These are phyloP conservation scores for Alternaria hordeiaustralica DNA, from an alignment of 2,329 filamentous ascomycete genomes.

Conservation along the genomic window DNA sequence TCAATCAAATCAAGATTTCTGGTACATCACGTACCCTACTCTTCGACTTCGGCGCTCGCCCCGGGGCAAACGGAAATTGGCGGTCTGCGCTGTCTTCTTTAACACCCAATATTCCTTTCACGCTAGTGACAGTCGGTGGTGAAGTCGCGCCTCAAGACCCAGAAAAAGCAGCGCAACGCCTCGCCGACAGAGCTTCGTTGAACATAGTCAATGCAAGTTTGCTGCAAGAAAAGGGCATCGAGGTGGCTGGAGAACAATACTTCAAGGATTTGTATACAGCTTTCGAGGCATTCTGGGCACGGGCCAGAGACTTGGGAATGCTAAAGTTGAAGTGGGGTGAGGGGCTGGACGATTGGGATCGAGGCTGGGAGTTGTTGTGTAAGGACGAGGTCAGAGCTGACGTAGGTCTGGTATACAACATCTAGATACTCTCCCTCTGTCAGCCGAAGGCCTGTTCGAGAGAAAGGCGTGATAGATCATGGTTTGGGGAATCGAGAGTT, in stretches of 20 bases:
- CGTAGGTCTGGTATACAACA: conserved; percentile 23
- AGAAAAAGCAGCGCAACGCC: conserved; percentile 3
- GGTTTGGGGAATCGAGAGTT: neutral
- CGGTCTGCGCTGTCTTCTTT: conserved; percentile 2
- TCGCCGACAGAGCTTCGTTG: neutral
- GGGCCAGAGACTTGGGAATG: conserved; percentile 10
- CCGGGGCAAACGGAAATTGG: conserved; percentile 17
- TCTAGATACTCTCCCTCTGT: neutral
- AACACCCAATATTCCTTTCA: conserved; percentile 5
- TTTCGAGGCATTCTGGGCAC: neutral
- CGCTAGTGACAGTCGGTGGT: conserved; percentile 23
- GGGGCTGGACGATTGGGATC: conserved; percentile 28
- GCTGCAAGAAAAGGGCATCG: conserved; percentile 32
- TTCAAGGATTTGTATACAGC: conserved; percentile 20
- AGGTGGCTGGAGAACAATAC: conserved; percentile 21
- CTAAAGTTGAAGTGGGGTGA: conserved; percentile 29
- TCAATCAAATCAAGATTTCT: neutral
- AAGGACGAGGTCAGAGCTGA: conserved; percentile 26
- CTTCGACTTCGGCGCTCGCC: conserved; percentile 32
- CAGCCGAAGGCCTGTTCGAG: neutral
- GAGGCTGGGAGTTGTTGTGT: conserved; percentile 33
- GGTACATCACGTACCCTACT: conserved; percentile 15
- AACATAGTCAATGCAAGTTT: conserved; percentile 27
- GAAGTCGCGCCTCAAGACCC: conserved; percentile 17
- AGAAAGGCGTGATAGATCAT: neutral